Conservation (phyloP, 345 rosid species). For the Eutrema yunnanense region DNA sequence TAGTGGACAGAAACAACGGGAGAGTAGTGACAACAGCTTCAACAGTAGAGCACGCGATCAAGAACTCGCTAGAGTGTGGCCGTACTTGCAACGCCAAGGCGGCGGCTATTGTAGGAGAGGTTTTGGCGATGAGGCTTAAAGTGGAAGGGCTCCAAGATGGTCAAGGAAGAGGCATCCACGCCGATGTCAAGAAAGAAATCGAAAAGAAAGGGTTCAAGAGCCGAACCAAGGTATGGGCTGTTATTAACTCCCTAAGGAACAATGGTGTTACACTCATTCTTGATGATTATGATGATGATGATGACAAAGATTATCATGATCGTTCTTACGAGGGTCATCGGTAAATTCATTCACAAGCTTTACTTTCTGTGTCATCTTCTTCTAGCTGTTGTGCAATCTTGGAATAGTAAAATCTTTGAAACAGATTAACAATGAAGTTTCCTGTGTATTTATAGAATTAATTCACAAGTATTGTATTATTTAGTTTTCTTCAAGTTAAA, state of each 20-base stretch:
- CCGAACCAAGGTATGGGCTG: slow-evolving; percentile 46
- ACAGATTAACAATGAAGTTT: background rate
- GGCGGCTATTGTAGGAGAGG: slow-evolving; percentile 70
- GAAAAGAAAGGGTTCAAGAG: slow-evolving; percentile 80
- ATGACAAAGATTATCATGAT: slow-evolving; percentile 16
- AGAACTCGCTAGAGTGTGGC: slow-evolving; percentile 66
- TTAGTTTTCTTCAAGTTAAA: too few relatives aligned
- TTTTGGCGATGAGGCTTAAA: slow-evolving; percentile 73
- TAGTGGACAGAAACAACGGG: slow-evolving; percentile 78
- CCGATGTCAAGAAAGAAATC: slow-evolving; percentile 60
- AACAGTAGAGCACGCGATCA: slow-evolving; percentile 72
- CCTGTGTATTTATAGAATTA: too few relatives aligned
- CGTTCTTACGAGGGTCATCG: slow-evolving; percentile 15
- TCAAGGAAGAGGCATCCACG: slow-evolving; percentile 68
- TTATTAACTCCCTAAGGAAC: slow-evolving; percentile 64
- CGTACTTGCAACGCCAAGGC: slow-evolving; percentile 83
- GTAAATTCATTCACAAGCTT: background rate
- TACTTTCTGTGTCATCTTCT: background rate
- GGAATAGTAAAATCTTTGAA: background rate
- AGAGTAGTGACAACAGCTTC: slow-evolving; percentile 66
- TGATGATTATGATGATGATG: slow-evolving; percentile 38
- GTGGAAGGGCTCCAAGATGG: slow-evolving; percentile 81
- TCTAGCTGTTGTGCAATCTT: background rate
- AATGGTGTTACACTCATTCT: slow-evolving; percentile 66
- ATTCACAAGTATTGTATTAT: too few relatives aligned